Percentiles rank a stretch among this genome's conserved stretches.
Conservation (phyloP, 2,329 filamentous ascomycete species). For the Neospermospora avenae region DNA sequence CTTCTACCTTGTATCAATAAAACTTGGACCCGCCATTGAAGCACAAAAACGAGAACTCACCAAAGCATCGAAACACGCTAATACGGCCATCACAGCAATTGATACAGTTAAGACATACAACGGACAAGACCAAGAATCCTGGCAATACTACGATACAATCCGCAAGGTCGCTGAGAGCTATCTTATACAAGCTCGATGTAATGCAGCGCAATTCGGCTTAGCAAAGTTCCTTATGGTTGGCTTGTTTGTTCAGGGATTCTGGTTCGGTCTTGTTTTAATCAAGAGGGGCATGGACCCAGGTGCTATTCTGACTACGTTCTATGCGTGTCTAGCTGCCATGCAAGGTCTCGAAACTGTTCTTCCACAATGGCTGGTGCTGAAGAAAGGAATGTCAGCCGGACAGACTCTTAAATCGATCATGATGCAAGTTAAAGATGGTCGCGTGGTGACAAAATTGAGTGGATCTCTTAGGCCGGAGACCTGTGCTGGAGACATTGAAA, state of each 20-base stretch:
- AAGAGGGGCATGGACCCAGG: constrained; percentile 55
- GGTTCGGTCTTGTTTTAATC: constrained; percentile 75
- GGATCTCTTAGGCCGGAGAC: constrained; percentile 36
- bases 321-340: constrained; percentile 72
- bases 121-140: constrained; percentile 65
- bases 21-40: constrained; percentile 63
- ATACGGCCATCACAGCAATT: constrained; percentile 68
- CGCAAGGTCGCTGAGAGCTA: constrained; percentile 60
- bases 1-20: constrained; percentile 57
- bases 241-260: constrained; percentile 88
- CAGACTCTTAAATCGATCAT: constrained; percentile 53
- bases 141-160: constrained; percentile 59
- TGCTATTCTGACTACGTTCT: constrained; percentile 79
- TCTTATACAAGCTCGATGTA: constrained; percentile 63
- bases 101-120: constrained; percentile 87
- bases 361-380: constrained; percentile 72
- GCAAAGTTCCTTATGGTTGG: constrained; percentile 70
- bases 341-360: constrained; percentile 72
- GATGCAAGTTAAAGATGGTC: constrained; percentile 31
- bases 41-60: constrained; percentile 66
- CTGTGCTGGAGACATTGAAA: constrained; percentile 65
- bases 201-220: constrained; percentile 69
- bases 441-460: constrained; percentile 32
- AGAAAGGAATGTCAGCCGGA: constrained; percentile 76
- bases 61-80: constrained; percentile 67